A percentile compares a stretch with the other conserved stretches of the same genome.
These are phyloP conservation scores for Amesomyces nigricolor DNA, from an alignment of 2,329 filamentous ascomycete genomes.

Conservation along the genomic window DNA sequence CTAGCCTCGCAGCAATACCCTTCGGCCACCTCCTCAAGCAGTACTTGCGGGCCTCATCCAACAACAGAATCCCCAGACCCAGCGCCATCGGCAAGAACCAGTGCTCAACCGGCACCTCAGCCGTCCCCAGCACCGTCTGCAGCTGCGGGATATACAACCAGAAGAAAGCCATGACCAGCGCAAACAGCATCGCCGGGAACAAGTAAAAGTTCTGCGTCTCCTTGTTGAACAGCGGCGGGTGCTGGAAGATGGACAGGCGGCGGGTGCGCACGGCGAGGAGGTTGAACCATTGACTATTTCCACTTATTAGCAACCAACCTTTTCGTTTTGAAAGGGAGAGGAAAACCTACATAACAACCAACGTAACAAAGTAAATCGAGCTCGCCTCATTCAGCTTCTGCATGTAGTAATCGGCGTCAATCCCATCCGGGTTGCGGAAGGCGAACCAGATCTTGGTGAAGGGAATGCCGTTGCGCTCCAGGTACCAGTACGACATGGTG, in stretches of 20 bases:
- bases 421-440: constrained; percentile 51
- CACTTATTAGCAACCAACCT: too few relatives aligned
- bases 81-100: constrained; percentile 74
- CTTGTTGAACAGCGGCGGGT: constrained; percentile 62
- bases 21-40: constrained; percentile 54
- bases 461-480: constrained; percentile 55
- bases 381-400: constrained; percentile 57
- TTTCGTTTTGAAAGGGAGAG: not conserved
- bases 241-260: constrained; percentile 63
- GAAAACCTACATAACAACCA: constrained; percentile 64
- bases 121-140: constrained; percentile 55
- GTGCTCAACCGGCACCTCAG: constrained; percentile 61
- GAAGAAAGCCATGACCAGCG: constrained; percentile 63
- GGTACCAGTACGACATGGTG: constrained; percentile 62
- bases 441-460: constrained; percentile 64
- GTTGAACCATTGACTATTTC: constrained; percentile 64
- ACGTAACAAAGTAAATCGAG: constrained; percentile 72
- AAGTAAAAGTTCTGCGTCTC: constrained; percentile 62
- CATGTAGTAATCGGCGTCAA: constrained; percentile 50
- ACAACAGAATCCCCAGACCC: constrained; percentile 55
- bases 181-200: constrained; percentile 65
- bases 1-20: constrained; percentile 52
- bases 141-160: constrained; percentile 64
- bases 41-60: constrained; percentile 64
- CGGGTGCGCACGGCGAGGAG: constrained; percentile 64